Percentiles rank a stretch among this genome's conserved stretches.
phyloP scores from a whole-genome alignment of 2,329 filamentous ascomycete species.

The Diplocarpon rosae region DNA sequence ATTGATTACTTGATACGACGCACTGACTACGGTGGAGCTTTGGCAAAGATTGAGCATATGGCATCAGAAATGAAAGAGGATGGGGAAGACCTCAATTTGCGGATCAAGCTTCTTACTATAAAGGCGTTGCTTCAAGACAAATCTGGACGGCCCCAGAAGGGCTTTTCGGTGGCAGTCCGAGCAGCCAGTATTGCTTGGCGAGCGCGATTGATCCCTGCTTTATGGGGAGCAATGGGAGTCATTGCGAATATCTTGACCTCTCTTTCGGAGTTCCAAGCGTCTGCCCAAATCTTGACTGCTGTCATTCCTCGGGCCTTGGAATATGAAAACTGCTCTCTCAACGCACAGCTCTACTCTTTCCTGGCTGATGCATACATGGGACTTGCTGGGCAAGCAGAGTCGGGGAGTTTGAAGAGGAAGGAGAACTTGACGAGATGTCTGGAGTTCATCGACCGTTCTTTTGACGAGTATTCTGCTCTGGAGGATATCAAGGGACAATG shows the following conservation, averaged over 20 bases:
- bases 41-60: constrained; percentile 41
- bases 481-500: constrained; percentile 49
- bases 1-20: constrained; percentile 47
- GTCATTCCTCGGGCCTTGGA: constrained; percentile 56
- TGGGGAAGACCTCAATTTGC: constrained; percentile 48
- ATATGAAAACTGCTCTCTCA: constrained; percentile 43
- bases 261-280: constrained; percentile 48
- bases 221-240: constrained; percentile 49
- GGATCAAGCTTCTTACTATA: constrained; percentile 47
- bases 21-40: constrained; percentile 40
- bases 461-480: constrained; percentile 42
- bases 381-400: constrained; percentile 38
- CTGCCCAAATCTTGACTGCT: constrained; percentile 43
- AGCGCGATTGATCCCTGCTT: constrained; percentile 43
- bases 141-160: constrained; percentile 48
- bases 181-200: constrained; percentile 53
- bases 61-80: constrained; percentile 40
- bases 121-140: constrained; percentile 52
- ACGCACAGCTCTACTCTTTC: constrained; percentile 45
- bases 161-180: constrained; percentile 53
- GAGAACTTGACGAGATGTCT: constrained; percentile 35
- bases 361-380: constrained; percentile 57
- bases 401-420: constrained; percentile 30
- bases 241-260: constrained; percentile 47
- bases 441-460: constrained; percentile 23